Evolutionary conservation across 306 rosid species (phyloP).

Genomic region (Lagenaria siceraria): DNA sequence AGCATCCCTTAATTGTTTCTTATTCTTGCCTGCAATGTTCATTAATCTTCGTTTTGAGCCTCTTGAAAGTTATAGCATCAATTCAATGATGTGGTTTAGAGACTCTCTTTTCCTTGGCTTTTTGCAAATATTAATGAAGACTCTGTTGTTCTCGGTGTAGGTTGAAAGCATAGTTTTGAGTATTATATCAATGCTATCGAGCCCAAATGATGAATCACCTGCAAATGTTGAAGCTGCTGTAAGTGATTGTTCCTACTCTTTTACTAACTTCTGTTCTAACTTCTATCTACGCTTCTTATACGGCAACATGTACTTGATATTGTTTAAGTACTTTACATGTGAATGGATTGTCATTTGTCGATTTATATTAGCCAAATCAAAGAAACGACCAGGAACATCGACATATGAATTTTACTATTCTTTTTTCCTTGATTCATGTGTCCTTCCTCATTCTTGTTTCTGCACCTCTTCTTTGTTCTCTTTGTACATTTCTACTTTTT

Average conservation of each 20-base stretch:
- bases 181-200: conserved; percentile 93
- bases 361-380: not conserved
- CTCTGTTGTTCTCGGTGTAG: conserved; percentile 31
- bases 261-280: not conserved
- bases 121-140: not conserved
- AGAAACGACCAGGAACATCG: not conserved
- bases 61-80: not conserved
- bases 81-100: not conserved
- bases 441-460: not conserved
- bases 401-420: not conserved
- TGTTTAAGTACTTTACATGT: not conserved
- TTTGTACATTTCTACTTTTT: not conserved
- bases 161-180: conserved; percentile 99
- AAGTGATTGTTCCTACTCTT: conserved; percentile 23
- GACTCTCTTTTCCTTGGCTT: not conserved
- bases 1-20: not conserved
- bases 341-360: not conserved
- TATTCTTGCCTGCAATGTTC: not conserved
- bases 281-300: not conserved
- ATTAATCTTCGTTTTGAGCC: not conserved
- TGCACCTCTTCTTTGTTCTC: not conserved
- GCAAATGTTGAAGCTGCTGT: conserved; percentile 99
- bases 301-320: not conserved
- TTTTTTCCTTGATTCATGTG: not conserved
- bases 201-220: conserved; percentile 97